A percentile compares a stretch with the other conserved stretches of the same genome.
Evolutionary conservation across 1,284 basidiomycete genomes (phyloP).

Genomic region (Pseudozyma hubeiensis): DNA sequence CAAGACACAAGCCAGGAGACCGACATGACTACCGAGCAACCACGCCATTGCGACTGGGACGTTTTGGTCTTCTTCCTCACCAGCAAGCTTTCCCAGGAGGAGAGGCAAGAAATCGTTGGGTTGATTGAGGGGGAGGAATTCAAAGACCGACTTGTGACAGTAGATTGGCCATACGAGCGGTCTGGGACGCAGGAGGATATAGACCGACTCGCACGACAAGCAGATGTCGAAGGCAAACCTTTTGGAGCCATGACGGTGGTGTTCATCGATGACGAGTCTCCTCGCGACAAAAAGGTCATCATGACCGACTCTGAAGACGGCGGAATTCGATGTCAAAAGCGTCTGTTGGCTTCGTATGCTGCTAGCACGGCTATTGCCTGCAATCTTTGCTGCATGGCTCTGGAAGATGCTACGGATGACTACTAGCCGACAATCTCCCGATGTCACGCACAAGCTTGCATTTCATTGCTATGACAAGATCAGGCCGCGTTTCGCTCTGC

Average conservation of each 20-base stretch:
- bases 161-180: constrained; percentile 9
- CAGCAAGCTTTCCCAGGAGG: constrained; percentile 11
- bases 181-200: constrained; percentile 11
- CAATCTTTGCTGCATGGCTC: constrained; percentile 13
- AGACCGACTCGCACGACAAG: constrained; percentile 8
- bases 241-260: constrained; percentile 14
- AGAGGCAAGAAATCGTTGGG: constrained; percentile 8
- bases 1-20: constrained; percentile 1
- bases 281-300: constrained; percentile 9
- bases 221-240: constrained; percentile 2
- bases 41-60: constrained; percentile 8
- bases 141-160: constrained; percentile 11
- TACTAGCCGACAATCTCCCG: too few relatives aligned
- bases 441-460: too few relatives aligned
- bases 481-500: too few relatives aligned
- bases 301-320: constrained; percentile 13
- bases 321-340: constrained; percentile 1
- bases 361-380: constrained; percentile 4
- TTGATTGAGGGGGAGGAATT: constrained; percentile 9
- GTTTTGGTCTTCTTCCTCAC: constrained; percentile 14
- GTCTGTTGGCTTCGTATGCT: constrained; percentile 10
- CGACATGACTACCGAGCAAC: constrained; percentile 10
- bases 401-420: constrained; percentile 17
- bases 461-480: too few relatives aligned
- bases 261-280: constrained; percentile 14